phyloP scores from a whole-genome alignment of 78 protist species.

The Emiliania huxleyi region DNA sequence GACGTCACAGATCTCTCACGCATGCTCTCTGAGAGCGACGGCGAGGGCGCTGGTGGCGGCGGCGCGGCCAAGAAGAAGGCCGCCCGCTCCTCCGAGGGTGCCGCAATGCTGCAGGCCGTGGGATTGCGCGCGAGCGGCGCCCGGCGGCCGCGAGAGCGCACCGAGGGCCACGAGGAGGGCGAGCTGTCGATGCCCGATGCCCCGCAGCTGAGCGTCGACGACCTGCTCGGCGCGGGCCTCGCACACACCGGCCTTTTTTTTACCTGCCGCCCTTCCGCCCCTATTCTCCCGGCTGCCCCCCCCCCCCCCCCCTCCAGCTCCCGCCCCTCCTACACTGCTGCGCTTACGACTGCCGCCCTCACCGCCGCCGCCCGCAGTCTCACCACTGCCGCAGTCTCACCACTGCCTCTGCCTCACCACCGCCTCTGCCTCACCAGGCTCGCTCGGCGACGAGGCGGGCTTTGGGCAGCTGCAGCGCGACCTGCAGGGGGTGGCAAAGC shows the following conservation, averaged over 20 bases:
- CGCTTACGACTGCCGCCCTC: too few relatives aligned
- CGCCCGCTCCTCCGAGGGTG: background rate
- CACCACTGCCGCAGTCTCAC: too few relatives aligned
- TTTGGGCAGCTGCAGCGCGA: background rate
- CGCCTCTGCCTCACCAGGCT: background rate
- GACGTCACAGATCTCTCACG: background rate
- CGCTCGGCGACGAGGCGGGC: background rate
- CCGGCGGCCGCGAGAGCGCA: background rate
- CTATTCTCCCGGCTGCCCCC: too few relatives aligned
- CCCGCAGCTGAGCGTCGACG: background rate
- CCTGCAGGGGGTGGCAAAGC: background rate
- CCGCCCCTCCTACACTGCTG: too few relatives aligned
- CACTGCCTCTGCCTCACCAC: too few relatives aligned
- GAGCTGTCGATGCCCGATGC: background rate
- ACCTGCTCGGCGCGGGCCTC: background rate
- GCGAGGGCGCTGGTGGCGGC: background rate
- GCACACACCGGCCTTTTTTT: too few relatives aligned
- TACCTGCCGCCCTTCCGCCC: too few relatives aligned
- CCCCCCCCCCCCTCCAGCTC: too few relatives aligned
- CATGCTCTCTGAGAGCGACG: slow-evolving; percentile 4
- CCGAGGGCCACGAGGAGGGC: background rate
- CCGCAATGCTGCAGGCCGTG: background rate
- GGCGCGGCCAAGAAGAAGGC: background rate
- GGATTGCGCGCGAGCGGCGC: background rate
- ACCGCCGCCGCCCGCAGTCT: too few relatives aligned